Base-by-base conservation (phyloP, 2,329 filamentous ascomycete genomes). In the Neoascochyta sp. region DNA sequence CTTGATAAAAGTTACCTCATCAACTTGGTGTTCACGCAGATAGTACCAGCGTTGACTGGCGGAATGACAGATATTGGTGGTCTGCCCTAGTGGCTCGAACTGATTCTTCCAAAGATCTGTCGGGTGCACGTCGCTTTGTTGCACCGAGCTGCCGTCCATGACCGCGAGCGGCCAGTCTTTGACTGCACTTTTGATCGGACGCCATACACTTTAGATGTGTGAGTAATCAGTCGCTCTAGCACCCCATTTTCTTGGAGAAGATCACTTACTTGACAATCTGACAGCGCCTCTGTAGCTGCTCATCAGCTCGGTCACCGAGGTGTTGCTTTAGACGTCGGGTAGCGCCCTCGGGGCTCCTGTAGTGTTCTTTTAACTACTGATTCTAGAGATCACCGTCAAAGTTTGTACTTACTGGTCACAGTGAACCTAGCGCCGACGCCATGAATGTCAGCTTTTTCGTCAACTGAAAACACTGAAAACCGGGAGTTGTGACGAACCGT, bases 1-100 rank as follows among this genome's bases (percentile, higher is more conserved):
- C 29, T 47, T 47, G 22, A 47, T 41, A 13, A 41, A 8, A 10
- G 30, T 39, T 5, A 37, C 43, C 21, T 47, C 43, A n/a, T 32
- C 21, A 2, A 24, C 16, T 4, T 9, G 16, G n/a, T 44, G 43
- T 13, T 34, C 18, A 11, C 29, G 23, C 7, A 47, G 29, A 21
- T 39, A 47, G 16, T 35, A 47, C 43, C 43, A 47, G 12, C 26
- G 28, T 16, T 47, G 40, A 6, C 24, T 28, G 3, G 29, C 16
- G 6, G 10, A 10, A 17, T 39, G 26, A 4, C 20, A 33, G 20
- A 39, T 22, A 8, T 15, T 29, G 8, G 14, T 16, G 3, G 37
- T 41, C 16, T 32, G 25, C 2, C 44, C 40, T 9, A 25, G 21
- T 4, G 18, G 5, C 17, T 45, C 41, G 9, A 14, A 21, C 6